These are phyloP conservation scores for Zostera marina DNA, from an alignment of 116 monocot species.

Conservation along the genomic window DNA sequence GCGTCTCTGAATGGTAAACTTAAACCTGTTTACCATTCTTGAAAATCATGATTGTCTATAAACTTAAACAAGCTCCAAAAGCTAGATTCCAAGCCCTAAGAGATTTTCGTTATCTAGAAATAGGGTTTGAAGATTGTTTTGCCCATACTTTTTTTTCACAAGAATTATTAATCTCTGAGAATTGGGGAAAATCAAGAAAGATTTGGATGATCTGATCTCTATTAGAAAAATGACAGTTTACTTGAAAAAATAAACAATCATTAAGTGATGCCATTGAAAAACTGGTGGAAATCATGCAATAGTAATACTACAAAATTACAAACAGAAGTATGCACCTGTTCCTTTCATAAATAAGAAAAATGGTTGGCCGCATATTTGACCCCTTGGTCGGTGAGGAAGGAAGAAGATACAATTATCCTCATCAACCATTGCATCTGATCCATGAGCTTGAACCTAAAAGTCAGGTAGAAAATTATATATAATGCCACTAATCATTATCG, in stretches of 20 bases:
- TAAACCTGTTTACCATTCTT: too few relatives aligned
- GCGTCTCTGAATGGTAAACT: too few relatives aligned
- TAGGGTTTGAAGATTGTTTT: too few relatives aligned
- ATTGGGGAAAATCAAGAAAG: neutral
- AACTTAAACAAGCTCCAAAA: too few relatives aligned
- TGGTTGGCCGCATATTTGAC: constrained; percentile 51
- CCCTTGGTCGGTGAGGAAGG: constrained; percentile 70
- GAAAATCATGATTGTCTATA: too few relatives aligned
- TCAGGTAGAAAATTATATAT: neutral
- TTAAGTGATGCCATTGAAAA: too few relatives aligned
- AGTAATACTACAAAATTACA: too few relatives aligned
- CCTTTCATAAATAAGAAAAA: constrained; percentile 97
- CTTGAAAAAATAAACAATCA: neutral
- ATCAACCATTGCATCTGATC: constrained; percentile 97
- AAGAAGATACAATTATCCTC: constrained; percentile 88
- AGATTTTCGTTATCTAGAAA: too few relatives aligned
- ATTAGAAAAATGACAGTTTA: neutral
- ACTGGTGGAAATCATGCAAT: neutral
- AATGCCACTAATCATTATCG: too few relatives aligned
- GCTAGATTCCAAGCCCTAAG: too few relatives aligned
- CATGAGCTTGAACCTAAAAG: constrained; percentile 83
- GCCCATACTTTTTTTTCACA: too few relatives aligned
- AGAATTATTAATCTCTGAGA: too few relatives aligned
- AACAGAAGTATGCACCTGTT: constrained; percentile 35
- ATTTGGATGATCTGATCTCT: neutral